These are phyloP conservation scores for Abortiporus biennis DNA, from an alignment of 1,284 basidiomycete genomes.

Conservation along the genomic window DNA sequence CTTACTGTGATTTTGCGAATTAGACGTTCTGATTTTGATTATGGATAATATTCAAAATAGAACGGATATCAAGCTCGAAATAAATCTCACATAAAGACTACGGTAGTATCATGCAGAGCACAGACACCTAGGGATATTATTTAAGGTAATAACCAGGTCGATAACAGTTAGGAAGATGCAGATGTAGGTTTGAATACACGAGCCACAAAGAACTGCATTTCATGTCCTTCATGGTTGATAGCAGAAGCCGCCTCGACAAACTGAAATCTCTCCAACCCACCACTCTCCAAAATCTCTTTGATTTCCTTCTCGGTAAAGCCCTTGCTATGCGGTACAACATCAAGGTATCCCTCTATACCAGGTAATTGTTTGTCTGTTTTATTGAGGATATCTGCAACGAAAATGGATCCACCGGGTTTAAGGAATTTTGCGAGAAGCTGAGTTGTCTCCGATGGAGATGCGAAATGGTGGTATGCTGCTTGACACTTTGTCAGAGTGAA, in stretches of 20 bases:
- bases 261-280: conserved; percentile 36
- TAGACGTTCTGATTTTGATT: too few relatives aligned
- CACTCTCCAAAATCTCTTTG: conserved; percentile 36
- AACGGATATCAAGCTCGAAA: too few relatives aligned
- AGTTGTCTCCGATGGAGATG: conserved; percentile 43
- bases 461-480: conserved; percentile 64
- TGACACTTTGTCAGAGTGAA: conserved; percentile 41
- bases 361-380: too few relatives aligned
- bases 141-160: too few relatives aligned
- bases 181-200: conserved; percentile 37
- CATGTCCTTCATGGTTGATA: conserved; percentile 18
- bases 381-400: conserved; percentile 48
- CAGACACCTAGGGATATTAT: too few relatives aligned
- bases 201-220: conserved; percentile 44
- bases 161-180: too few relatives aligned
- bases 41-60: too few relatives aligned
- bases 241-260: conserved; percentile 25
- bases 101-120: too few relatives aligned
- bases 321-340: conserved; percentile 45
- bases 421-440: conserved; percentile 44
- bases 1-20: too few relatives aligned
- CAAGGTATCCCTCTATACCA: too few relatives aligned
- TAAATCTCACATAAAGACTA: too few relatives aligned
- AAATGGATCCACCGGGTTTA: conserved; percentile 52
- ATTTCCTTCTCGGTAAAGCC: conserved; percentile 47